Conservation (phyloP, 495 filamentous ascomycete species). For the Podospora appendiculata region DNA sequence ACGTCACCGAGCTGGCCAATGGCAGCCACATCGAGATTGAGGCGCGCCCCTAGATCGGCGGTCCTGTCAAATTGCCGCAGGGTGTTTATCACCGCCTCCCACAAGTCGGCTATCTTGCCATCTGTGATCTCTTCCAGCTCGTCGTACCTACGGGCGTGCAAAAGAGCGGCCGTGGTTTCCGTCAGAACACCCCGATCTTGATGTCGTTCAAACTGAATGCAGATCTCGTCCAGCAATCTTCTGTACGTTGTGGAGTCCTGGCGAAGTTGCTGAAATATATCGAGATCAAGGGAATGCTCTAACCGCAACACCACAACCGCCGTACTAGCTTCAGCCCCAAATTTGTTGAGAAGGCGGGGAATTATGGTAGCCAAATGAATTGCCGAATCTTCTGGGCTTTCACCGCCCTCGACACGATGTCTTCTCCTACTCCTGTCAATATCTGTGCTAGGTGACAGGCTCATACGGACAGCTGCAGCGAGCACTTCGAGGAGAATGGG, state of each 20-base stretch:
- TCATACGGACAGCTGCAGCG: slow-evolving; percentile 64
- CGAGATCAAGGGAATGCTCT: slow-evolving; percentile 79
- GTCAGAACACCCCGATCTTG: slow-evolving; percentile 76
- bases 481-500: slow-evolving; percentile 79
- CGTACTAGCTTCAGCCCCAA: slow-evolving; percentile 77
- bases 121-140: slow-evolving; percentile 81
- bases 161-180: slow-evolving; percentile 71
- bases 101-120: slow-evolving; percentile 67
- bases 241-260: slow-evolving; percentile 77
- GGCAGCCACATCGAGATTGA: slow-evolving; percentile 49
- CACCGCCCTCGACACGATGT: slow-evolving; percentile 46
- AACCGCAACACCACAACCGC: slow-evolving; percentile 78
- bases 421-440: slow-evolving; percentile 57
- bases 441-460: slow-evolving; percentile 52
- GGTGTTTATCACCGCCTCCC: slow-evolving; percentile 72
- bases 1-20: slow-evolving; percentile 69
- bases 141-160: slow-evolving; percentile 79
- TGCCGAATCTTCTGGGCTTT: slow-evolving; percentile 66
- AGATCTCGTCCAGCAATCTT: slow-evolving; percentile 83
- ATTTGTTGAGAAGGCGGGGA: slow-evolving; percentile 83
- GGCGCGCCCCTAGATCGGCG: slow-evolving; percentile 54
- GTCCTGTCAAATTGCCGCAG: slow-evolving; percentile 60
- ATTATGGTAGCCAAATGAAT: slow-evolving; percentile 68
- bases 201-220: slow-evolving; percentile 86
- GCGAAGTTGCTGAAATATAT: slow-evolving; percentile 81